Conservation (phyloP, 352 stramenopile species). For the Phytophthora vignae region DNA sequence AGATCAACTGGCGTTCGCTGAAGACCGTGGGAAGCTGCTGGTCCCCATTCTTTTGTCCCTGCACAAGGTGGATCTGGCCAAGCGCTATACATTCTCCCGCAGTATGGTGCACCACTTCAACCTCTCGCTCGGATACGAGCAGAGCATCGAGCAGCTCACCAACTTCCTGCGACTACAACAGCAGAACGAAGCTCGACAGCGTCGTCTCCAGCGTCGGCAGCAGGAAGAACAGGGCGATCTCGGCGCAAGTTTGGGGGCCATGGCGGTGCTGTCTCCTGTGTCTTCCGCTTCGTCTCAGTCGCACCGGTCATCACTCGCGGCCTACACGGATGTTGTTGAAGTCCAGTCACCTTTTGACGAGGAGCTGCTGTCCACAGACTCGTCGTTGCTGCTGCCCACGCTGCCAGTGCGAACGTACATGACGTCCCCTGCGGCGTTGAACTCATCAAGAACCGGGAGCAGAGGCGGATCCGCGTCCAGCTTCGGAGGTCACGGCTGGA, state of each 20-base stretch:
- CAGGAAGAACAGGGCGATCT: conserved; percentile 29
- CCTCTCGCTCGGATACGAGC: conserved; percentile 73
- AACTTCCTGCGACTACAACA: conserved; percentile 49
- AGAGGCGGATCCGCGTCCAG: conserved; percentile 22
- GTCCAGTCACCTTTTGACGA: conserved; percentile 41
- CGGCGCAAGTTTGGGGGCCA: conserved; percentile 21
- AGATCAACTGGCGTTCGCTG: conserved; percentile 84
- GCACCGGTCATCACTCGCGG: conserved; percentile 31
- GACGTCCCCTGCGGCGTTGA: conserved; percentile 24
- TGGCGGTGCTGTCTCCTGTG: conserved; percentile 30
- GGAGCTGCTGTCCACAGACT: conserved; percentile 26
- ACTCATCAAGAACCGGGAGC: conserved; percentile 27
- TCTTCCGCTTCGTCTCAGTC: conserved; percentile 33
- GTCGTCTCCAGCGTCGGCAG: conserved; percentile 26
- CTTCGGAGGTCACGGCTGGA: conserved; percentile 50
- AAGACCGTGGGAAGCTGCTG: conserved; percentile 79
- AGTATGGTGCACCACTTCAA: conserved; percentile 86
- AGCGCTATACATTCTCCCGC: conserved; percentile 84
- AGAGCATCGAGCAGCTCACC: conserved; percentile 72
- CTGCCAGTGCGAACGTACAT: conserved; percentile 34
- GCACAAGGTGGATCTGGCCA: conserved; percentile 75
- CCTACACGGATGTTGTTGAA: conserved; percentile 41
- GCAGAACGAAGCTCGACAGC: conserved; percentile 40
- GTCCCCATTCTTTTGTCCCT: conserved; percentile 79
- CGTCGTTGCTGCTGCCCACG: conserved; percentile 28